A percentile compares a stretch with the other conserved stretches of the same genome.
phyloP scores from a whole-genome alignment of 2,329 filamentous ascomycete genomes.

The Xylaria sp. region DNA sequence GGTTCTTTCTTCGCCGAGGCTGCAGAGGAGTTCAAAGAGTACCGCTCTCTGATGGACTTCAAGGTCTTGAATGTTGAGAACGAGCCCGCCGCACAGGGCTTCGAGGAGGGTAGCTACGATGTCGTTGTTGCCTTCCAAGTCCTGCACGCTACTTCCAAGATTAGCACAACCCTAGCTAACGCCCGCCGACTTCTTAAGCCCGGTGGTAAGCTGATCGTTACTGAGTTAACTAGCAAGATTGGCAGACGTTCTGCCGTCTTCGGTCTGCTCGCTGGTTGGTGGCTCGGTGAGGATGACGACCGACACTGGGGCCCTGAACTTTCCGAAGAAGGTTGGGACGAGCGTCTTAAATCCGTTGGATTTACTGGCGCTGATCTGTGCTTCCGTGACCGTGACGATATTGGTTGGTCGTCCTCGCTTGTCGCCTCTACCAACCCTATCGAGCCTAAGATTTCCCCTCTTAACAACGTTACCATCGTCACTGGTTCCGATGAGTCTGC shows the following conservation, averaged over 20 bases:
- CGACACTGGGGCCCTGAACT: constrained; percentile 46
- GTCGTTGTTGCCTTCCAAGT: constrained; percentile 51
- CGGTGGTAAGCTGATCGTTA: constrained; percentile 48
- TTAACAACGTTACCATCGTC: constrained; percentile 44
- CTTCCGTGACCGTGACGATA: constrained; percentile 47
- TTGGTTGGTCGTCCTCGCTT: constrained; percentile 46
- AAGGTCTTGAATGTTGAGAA: constrained; percentile 48
- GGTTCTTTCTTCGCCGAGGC: constrained; percentile 53
- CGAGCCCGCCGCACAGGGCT: constrained; percentile 45
- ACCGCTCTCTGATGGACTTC: constrained; percentile 47
- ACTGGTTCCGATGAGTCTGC: constrained; percentile 39
- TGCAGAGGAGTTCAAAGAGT: constrained; percentile 47
- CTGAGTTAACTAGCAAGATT: constrained; percentile 48
- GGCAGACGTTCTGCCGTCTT: constrained; percentile 48
- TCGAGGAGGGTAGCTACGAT: constrained; percentile 48
- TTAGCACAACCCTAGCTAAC: constrained; percentile 45
- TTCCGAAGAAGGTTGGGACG: constrained; percentile 46
- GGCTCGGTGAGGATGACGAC: constrained; percentile 49
- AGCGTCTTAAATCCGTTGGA: constrained; percentile 44
- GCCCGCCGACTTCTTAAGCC: constrained; percentile 47
- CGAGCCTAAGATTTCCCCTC: constrained; percentile 36
- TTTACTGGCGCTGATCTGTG: constrained; percentile 47
- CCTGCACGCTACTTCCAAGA: constrained; percentile 48
- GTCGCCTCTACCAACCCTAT: constrained; percentile 45
- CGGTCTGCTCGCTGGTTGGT: constrained; percentile 51